Conservation (phyloP, 345 rosid genomes). For the Pugionium dolabratum region DNA sequence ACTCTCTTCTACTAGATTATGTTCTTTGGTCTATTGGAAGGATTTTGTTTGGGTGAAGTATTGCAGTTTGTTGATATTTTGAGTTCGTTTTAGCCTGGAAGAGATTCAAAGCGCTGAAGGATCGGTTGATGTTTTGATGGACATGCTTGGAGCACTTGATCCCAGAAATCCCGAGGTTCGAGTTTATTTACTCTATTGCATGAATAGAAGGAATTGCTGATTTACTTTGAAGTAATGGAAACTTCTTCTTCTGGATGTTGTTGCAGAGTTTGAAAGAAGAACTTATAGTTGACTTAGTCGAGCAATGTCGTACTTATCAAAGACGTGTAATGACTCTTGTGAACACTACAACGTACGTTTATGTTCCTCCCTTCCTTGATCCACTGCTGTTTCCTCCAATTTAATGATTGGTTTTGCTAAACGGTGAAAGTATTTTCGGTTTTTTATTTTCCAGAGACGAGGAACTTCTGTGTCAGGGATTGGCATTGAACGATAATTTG, state of each 20-base stretch:
- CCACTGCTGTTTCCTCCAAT: conserved; percentile 6
- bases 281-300: conserved; percentile 80
- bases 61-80: conserved; percentile 2
- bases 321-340: conserved; percentile 76
- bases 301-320: conserved; percentile 85
- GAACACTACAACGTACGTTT: conserved; percentile 62
- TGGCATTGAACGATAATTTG: conserved; percentile 80
- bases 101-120: conserved; percentile 81
- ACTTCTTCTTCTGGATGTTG: conserved; percentile 15
- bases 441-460: conserved; percentile 61
- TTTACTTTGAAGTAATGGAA: conserved; percentile 25
- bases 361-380: conserved; percentile 1
- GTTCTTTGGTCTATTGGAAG: background rate
- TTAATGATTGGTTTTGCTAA: too few species aligned
- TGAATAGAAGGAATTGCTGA: background rate
- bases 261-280: conserved; percentile 84
- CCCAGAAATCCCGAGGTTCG: conserved; percentile 67
- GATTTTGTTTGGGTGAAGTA: too few species aligned
- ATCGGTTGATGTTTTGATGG: conserved; percentile 68
- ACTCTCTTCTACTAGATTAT: conserved; percentile 24
- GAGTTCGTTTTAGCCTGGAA: conserved; percentile 49
- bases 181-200: conserved; percentile 15
- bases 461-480: conserved; percentile 76
- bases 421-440: conserved; percentile 31
- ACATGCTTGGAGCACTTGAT: conserved; percentile 85